phyloP scores from a whole-genome alignment of 108 stramenopile species.

The Pinguiococcus pyrenoidosus region DNA sequence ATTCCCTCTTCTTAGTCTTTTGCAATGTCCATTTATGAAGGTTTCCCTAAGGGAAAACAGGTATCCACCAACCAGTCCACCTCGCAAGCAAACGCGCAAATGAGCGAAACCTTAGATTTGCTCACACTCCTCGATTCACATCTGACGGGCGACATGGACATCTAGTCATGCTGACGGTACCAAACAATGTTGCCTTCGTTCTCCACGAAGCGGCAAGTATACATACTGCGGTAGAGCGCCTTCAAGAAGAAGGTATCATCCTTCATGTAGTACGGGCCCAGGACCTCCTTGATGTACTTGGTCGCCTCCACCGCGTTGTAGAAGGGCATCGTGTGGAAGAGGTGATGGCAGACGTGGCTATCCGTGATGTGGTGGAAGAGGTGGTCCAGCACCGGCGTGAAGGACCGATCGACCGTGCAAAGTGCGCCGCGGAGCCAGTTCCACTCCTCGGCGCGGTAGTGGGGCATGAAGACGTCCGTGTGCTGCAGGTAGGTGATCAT shows the following conservation, averaged over 20 bases:
- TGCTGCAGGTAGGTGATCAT: slow-evolving; percentile 99
- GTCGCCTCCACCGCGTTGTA: slow-evolving; percentile 94
- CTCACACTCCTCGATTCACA: too few species aligned
- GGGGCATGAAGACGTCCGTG: slow-evolving; percentile 91
- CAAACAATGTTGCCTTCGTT: slow-evolving; percentile 25
- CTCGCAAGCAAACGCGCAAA: too few species aligned
- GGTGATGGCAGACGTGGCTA: slow-evolving; percentile 94
- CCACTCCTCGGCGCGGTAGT: slow-evolving; percentile 88
- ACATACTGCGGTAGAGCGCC: slow-evolving; percentile 34
- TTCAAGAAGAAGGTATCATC: slow-evolving; percentile 35
- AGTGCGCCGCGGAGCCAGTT: slow-evolving; percentile 94
- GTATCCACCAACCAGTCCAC: too few species aligned
- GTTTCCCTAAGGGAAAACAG: too few species aligned
- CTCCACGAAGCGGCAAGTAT: slow-evolving; percentile 24
- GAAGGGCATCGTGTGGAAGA: slow-evolving; percentile 96
- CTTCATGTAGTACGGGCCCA: slow-evolving; percentile 36
- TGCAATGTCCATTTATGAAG: too few species aligned
- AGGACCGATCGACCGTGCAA: slow-evolving; percentile 89
- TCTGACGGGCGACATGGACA: too few species aligned
- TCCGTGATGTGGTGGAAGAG: slow-evolving; percentile 93
- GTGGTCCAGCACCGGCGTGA: slow-evolving; percentile 65
- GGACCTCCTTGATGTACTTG: slow-evolving; percentile 49
- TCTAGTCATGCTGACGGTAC: too few species aligned
- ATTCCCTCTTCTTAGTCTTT: too few species aligned
- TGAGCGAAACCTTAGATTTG: too few species aligned